Base-by-base conservation (phyloP, 345 rosid species). In the Raphanus raphanistrum region DNA sequence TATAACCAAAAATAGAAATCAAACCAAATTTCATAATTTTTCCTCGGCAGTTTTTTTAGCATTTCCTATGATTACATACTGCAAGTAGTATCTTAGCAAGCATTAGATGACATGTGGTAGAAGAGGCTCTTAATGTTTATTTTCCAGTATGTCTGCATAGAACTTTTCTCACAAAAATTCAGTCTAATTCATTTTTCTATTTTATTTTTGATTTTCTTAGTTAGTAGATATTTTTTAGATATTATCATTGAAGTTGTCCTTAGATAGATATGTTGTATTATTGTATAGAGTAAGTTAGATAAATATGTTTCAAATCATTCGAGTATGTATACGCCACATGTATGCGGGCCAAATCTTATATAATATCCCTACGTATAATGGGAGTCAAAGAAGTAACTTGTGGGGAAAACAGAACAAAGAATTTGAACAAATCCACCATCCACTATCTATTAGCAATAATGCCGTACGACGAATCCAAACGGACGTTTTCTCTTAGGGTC, bases 381-480 rank as follows among this genome's bases (percentile, higher is more conserved):
- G 16, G 78, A 73, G 74, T 79, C 78, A 79, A 73, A 68, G 74
- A 77, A 73, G 78, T 68, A 73, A 73, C 82, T 68, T 79, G 66
- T 68, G 70, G 71, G 71, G 13, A 54, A 61, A 73, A 68, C 66
- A 79, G 66, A 73, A 79, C 66, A 68, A 73, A 27, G 15, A 43
- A 60, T 67, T 79, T 79, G 82, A 73, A 73, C 58, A 68, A 67
- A 79, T 79, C 78, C 65, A 72, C 72, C 69, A 62, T 9, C 69
- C 58, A 72, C 72, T 75, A 68, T n/a, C 69, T 48, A 50, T 43
- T 64, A 43, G 21, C 66, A 78, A 78, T 57, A 55, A 59, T 78
- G 77, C 70, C 82, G 78, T 68, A 79, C 70, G 59, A 62, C 73
- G 71, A 79, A 73, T 73, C 75, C 36, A 35, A 73, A 66, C 64